Base-by-base conservation (phyloP, 768 basidiomycete genomes). In the Collybia sp. region DNA sequence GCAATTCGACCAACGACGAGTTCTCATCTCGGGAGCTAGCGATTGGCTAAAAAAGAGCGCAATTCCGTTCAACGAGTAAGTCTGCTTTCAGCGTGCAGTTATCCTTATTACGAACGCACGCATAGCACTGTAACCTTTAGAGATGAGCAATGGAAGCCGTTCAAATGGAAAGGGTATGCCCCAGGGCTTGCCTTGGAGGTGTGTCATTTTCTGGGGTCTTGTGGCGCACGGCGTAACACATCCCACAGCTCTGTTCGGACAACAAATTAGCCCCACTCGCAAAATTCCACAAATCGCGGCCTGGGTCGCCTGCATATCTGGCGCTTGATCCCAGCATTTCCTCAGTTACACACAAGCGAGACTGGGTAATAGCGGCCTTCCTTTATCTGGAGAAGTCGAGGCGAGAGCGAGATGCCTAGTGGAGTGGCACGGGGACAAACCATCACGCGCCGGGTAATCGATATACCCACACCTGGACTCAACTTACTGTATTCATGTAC, bases 161-260 rank as follows among this genome's bases (percentile, higher is more conserved):
- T 25, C 33, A 53, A 53, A 40, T 53, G 52, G 52, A 53, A 44
- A 18, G 48, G 48, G 2, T 40, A 38, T 37, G 48, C 44, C 13
- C 52, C 52, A 8, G 52, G 52, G 5, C 43, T 53, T 12, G 44
- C 52, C n/a, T 45, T 53, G 5, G 52, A 53, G 45, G 52, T 53
- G 6, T 12, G 32, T 43, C 12, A 12, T 13, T 12, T 11, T 13
- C 2, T 15, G 5, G 13, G 19, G 5, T 43, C 9, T 12, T n/a
- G 33, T 12, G 25, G 6, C 11, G 34, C 35, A 41, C 8, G 10
- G 6, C 25, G 8, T 13, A 33, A 25, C 17, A 20, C 12, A 30
- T 15, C 20, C 38, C 34, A 12, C 19, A 52, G 43, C 46, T 44
- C 15, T 45, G 44, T 17, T 34, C 49, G 12, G 44, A 50, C 30